phyloP scores from a whole-genome alignment of 2,329 filamentous ascomycete genomes.

The Didymella segeticola region DNA sequence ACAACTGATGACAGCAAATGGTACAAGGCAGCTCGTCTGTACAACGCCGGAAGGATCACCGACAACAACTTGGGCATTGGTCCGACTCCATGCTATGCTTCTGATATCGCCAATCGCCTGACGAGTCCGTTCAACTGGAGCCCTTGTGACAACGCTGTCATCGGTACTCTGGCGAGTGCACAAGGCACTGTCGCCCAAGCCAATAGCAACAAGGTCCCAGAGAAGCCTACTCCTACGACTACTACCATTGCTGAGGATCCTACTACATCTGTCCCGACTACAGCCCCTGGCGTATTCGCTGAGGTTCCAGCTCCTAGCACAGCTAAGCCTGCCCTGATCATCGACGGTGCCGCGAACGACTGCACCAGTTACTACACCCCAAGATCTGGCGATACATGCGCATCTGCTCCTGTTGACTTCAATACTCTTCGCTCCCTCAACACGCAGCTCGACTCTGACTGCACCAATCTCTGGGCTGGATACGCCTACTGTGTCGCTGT shows the following conservation, averaged over 20 bases:
- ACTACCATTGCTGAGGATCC: not conserved
- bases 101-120: conserved; percentile 60
- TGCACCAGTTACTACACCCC: conserved; percentile 44
- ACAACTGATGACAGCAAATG: conserved; percentile 48
- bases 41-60: conserved; percentile 56
- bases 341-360: conserved; percentile 20
- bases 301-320: not conserved
- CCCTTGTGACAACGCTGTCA: conserved; percentile 22
- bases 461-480: conserved; percentile 48
- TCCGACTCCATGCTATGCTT: conserved; percentile 58
- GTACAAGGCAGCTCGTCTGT: conserved; percentile 58
- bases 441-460: conserved; percentile 36
- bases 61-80: conserved; percentile 51
- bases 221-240: conserved; percentile 6
- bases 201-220: not conserved
- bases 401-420: conserved; percentile 36
- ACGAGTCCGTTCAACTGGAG: conserved; percentile 36
- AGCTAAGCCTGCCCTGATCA: conserved; percentile 11
- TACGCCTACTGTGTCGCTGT: conserved; percentile 45
- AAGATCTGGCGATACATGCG: conserved; percentile 43
- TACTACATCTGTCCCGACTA: not conserved
- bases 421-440: conserved; percentile 42
- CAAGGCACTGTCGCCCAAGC: conserved; percentile 2
- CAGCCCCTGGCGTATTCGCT: not conserved
- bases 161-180: conserved; percentile 6